Conservation (phyloP, 2,329 filamentous ascomycete species). For the Pseudocercospora pini-densiflorae region DNA sequence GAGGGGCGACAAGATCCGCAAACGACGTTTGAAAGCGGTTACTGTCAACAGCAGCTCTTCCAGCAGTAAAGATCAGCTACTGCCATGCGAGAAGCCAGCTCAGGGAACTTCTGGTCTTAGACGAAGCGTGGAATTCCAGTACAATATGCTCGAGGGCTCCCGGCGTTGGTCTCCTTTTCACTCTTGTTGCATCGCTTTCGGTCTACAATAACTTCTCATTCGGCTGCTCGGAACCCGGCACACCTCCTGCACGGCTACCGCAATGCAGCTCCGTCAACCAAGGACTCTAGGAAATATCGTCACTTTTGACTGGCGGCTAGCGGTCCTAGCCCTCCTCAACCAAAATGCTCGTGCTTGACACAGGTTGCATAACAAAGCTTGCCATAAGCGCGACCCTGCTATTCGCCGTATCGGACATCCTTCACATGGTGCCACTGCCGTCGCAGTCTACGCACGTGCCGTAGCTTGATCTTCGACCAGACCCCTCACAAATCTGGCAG, state of each 20-base stretch:
- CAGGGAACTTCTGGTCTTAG: neutral
- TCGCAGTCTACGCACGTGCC: slow-evolving; percentile 1
- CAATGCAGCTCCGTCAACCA: neutral
- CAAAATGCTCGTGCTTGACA: neutral
- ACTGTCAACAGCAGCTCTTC: neutral
- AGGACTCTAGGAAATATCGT: neutral
- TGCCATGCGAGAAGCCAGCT: neutral
- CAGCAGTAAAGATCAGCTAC: neutral
- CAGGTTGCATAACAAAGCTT: neutral
- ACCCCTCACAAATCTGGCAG: neutral
- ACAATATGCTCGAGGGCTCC: neutral
- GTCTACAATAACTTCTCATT: neutral
- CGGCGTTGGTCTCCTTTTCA: neutral
- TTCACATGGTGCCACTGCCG: neutral
- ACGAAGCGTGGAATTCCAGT: neutral
- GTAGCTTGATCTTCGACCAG: neutral
- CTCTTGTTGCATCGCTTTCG: neutral
- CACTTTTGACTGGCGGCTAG: neutral
- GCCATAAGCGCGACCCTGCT: neutral
- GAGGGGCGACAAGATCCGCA: neutral
- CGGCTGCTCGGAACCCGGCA: neutral
- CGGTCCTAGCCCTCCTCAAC: neutral
- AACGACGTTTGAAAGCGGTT: neutral
- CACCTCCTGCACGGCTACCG: neutral
- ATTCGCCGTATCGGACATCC: neutral